Base-by-base conservation (phyloP, 2,329 filamentous ascomycete genomes). In the Hansfordia pulvinata region DNA sequence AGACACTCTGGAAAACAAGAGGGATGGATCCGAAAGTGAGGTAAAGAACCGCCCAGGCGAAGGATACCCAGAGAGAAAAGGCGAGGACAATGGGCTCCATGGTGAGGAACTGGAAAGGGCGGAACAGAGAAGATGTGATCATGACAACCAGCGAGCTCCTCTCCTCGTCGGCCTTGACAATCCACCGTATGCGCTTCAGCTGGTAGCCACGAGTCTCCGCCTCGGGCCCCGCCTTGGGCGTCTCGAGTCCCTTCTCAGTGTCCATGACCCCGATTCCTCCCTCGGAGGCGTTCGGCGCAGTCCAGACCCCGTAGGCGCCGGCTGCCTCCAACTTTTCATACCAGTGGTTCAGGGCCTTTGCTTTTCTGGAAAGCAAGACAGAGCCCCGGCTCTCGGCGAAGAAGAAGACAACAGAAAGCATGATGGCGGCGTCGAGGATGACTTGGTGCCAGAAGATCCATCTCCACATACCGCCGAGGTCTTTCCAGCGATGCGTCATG, bases 391-490 rank as follows among this genome's bases (percentile, higher is more conserved):
- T 93, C 50, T 94, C 86, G 23, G 73, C 70, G 52, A 93, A 86
- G 29, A 83, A 69, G 5, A 80, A 28, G 8, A 69, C 61, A 13
- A 93, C 66, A 2, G 74, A 53, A 1, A 69, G 37, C 28, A 85
- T 66, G 23, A 90, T 50, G 1, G 73, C 47, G 0, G 61, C 72
- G 29, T 75, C 70, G 13, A 69, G 54, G 23, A 93, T 84, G 6
- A 73, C 70, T 39, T 94, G 86, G 16, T 86, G 62, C 64, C 84
- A 93, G 47, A 92, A 93, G 0, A 86, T 70, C 85, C 85, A 93
- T 34, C 82, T 71, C 83, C 83, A 93, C 3, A 24, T 37, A 6
- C 47, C 39, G 8, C 54, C 41, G 1, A 36, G 33, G 7, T 38
- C 44, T 4, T 54, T 64, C 2, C 69, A 62, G 26, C 69, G 61